These are phyloP conservation scores for Aspergillus puulaauensis DNA, from an alignment of 2,329 filamentous ascomycete species.

Conservation along the genomic window DNA sequence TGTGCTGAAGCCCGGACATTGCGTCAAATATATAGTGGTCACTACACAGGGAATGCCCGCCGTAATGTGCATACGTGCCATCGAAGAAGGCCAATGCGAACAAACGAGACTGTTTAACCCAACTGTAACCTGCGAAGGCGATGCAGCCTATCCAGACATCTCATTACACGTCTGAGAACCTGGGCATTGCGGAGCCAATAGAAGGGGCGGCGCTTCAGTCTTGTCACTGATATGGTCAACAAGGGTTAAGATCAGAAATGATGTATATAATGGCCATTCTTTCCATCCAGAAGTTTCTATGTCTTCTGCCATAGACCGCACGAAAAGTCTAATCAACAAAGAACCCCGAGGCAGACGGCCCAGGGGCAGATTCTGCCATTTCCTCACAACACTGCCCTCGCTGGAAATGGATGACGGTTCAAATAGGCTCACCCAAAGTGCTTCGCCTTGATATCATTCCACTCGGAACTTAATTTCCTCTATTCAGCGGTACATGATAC, in stretches of 20 bases:
- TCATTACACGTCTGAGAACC: not conserved
- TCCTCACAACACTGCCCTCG: not conserved
- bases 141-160: not conserved
- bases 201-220: not conserved
- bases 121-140: not conserved
- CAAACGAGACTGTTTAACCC: not conserved
- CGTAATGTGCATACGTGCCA: too few species aligned
- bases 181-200: not conserved
- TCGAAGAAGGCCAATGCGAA: too few species aligned
- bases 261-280: constrained; percentile 7
- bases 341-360: not conserved
- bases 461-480: not conserved
- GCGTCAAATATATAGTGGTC: not conserved
- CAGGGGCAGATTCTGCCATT: constrained; percentile 1
- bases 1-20: not conserved
- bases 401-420: not conserved
- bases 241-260: not conserved
- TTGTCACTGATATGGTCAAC: not conserved
- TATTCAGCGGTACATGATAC: not conserved
- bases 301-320: constrained; percentile 3
- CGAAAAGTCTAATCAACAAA: not conserved
- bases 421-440: not conserved
- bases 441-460: constrained; percentile 1
- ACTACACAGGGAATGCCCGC: not conserved
- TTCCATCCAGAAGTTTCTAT: constrained; percentile 5